These are phyloP conservation scores for Colletotrichum godetiae DNA, from an alignment of 2,329 filamentous ascomycete genomes.

Conservation along the genomic window DNA sequence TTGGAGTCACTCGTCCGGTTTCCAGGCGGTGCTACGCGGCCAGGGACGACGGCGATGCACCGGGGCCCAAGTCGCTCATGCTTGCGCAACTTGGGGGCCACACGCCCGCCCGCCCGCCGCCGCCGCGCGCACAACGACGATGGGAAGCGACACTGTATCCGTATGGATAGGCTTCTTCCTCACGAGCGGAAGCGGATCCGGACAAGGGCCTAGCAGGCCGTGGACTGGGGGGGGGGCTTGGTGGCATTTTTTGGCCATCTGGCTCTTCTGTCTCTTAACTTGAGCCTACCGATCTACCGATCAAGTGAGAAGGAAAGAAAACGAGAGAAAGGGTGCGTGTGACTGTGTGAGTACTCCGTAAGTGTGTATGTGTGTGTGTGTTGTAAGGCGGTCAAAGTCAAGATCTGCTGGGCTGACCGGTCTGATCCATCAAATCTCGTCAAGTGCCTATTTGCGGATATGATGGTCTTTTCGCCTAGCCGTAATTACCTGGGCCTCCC, in stretches of 20 bases:
- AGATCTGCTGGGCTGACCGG: constrained; percentile 22
- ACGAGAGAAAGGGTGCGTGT: background rate
- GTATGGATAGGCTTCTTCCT: background rate
- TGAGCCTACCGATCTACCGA: too few relatives aligned
- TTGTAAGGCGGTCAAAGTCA: constrained; percentile 15
- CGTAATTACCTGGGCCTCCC: constrained; percentile 25
- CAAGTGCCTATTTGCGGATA: constrained; percentile 33
- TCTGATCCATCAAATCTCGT: constrained; percentile 34
- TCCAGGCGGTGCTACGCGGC: background rate
- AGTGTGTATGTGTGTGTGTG: too few relatives aligned
- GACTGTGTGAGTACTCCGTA: background rate
- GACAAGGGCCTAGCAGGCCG: constrained; percentile 6
- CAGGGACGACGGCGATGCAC: background rate
- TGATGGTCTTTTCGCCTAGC: constrained; percentile 24
- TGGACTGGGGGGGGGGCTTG: background rate
- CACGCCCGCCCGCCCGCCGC: constrained; percentile 4
- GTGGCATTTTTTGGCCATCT: background rate
- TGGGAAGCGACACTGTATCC: background rate
- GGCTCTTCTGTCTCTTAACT: background rate
- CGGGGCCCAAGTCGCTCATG: constrained; percentile 24
- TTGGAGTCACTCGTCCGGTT: background rate
- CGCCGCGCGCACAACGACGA: background rate
- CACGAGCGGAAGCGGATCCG: background rate
- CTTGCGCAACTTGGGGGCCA: constrained; percentile 25
- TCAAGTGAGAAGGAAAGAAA: background rate